phyloP scores from a whole-genome alignment of 192 early-diverging fungal species.

The Coemansia nantahalensis region DNA sequence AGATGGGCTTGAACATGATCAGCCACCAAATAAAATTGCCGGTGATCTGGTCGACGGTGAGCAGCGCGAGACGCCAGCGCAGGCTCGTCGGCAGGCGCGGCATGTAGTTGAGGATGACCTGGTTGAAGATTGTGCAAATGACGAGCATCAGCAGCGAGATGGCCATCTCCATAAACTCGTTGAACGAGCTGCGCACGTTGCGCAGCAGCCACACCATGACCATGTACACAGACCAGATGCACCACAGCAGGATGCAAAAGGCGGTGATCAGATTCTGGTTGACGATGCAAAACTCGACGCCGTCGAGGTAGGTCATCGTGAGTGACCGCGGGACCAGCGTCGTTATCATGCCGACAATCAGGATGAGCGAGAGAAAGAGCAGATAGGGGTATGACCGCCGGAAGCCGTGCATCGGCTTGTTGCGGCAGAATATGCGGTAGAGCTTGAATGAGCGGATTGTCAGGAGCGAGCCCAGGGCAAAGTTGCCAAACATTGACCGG shows the following conservation, averaged over 20 bases:
- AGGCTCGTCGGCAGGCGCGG: conserved; percentile 27
- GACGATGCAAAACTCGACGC: conserved; percentile 39
- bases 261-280: conserved; percentile 44
- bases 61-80: conserved; percentile 29
- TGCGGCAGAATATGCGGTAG: conserved; percentile 44
- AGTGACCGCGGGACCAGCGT: conserved; percentile 21
- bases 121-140: conserved; percentile 35
- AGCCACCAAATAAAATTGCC: conserved; percentile 52
- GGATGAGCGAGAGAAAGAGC: conserved; percentile 17
- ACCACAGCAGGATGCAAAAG: conserved; percentile 30
- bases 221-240: conserved; percentile 39
- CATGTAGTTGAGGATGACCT: conserved; percentile 27
- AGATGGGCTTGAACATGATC: conserved; percentile 50
- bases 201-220: conserved; percentile 49
- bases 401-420: conserved; percentile 37
- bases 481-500: conserved; percentile 48
- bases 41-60: conserved; percentile 30
- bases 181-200: conserved; percentile 53
- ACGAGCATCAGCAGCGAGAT: conserved; percentile 30
- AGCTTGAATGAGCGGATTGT: conserved; percentile 46
- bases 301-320: conserved; percentile 31
- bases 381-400: conserved; percentile 32
- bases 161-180: conserved; percentile 50
- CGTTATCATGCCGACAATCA: conserved; percentile 27
- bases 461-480: conserved; percentile 39